Evolutionary conservation across 768 basidiomycete genomes (phyloP).

Genomic region (Trametes cingulata): DNA sequence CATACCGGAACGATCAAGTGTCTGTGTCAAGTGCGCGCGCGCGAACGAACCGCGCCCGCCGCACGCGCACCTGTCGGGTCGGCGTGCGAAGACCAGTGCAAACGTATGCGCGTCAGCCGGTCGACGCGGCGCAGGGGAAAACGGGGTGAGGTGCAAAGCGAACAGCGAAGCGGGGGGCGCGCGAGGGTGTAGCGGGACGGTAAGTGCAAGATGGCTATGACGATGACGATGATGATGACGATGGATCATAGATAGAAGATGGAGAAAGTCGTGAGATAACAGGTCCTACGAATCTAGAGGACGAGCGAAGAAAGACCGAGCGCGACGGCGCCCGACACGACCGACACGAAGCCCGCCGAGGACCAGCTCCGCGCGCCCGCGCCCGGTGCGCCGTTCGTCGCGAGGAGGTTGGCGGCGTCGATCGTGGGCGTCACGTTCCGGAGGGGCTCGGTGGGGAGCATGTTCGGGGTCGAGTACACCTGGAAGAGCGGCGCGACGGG

Average conservation of each 20-base stretch:
- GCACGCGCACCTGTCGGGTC: background rate
- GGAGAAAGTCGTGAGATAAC: background rate
- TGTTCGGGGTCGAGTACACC: slow-evolving; percentile 72
- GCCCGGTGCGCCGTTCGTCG: slow-evolving; percentile 1
- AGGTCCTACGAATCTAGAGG: slow-evolving; percentile 10
- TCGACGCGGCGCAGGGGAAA: background rate
- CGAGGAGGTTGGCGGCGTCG: slow-evolving; percentile 12
- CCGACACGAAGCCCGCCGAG: slow-evolving; percentile 4
- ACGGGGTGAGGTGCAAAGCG: background rate
- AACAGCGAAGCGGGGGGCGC: no score
- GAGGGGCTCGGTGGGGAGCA: slow-evolving; percentile 76
- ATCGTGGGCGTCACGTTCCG: slow-evolving; percentile 49
- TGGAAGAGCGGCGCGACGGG: slow-evolving; percentile 73
- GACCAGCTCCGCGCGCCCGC: slow-evolving; percentile 19
- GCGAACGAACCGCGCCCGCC: background rate
- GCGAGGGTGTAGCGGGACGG: background rate
- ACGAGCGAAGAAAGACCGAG: slow-evolving; percentile 14
- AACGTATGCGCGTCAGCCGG: background rate
- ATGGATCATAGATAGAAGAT: background rate
- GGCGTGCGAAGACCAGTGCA: slow-evolving; percentile 2
- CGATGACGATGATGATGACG: no score
- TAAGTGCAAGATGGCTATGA: no score
- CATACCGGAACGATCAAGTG: background rate
- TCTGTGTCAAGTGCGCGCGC: slow-evolving; percentile 3
- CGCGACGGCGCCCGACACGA: slow-evolving; percentile 12